phyloP scores from a whole-genome alignment of 805 yeast genomes.

The Wickerhamiella azyma region DNA sequence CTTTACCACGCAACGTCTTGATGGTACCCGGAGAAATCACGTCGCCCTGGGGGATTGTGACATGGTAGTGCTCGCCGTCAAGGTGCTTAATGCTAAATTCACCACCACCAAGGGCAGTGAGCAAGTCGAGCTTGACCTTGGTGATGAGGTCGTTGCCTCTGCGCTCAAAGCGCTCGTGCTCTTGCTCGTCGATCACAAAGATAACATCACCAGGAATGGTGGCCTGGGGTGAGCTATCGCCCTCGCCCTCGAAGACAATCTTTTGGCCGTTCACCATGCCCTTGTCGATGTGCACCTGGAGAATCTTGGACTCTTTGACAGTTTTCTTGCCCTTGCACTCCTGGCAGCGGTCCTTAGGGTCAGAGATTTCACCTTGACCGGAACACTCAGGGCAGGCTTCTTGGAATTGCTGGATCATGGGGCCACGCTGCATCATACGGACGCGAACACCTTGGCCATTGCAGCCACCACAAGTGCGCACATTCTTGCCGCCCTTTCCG shows the following conservation, averaged over 20 bases:
- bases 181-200: slow-evolving; percentile 81
- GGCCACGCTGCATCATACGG: slow-evolving; percentile 97
- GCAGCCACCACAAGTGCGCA: slow-evolving; percentile 76
- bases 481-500: slow-evolving; percentile 94
- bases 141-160: slow-evolving; percentile 75
- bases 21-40: slow-evolving; percentile 71
- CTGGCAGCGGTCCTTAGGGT: slow-evolving; percentile 78
- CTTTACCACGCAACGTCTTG: slow-evolving; percentile 80
- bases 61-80: slow-evolving; percentile 81
- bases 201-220: slow-evolving; percentile 91
- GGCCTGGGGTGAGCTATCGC: slow-evolving; percentile 91
- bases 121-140: slow-evolving; percentile 76
- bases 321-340: slow-evolving; percentile 83
- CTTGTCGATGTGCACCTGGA: slow-evolving; percentile 88
- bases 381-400: slow-evolving; percentile 82
- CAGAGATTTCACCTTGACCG: slow-evolving; percentile 82
- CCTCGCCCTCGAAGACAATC: slow-evolving; percentile 85
- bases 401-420: slow-evolving; percentile 97
- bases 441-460: slow-evolving; percentile 84
- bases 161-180: slow-evolving; percentile 72
- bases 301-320: slow-evolving; percentile 71
- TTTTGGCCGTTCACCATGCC: slow-evolving; percentile 95
- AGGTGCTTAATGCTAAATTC: slow-evolving; percentile 75
- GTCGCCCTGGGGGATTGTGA: slow-evolving; percentile 79
- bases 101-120: slow-evolving; percentile 96